Base-by-base conservation (phyloP, 495 filamentous ascomycete species). In the Podospora tetraspora region DNA sequence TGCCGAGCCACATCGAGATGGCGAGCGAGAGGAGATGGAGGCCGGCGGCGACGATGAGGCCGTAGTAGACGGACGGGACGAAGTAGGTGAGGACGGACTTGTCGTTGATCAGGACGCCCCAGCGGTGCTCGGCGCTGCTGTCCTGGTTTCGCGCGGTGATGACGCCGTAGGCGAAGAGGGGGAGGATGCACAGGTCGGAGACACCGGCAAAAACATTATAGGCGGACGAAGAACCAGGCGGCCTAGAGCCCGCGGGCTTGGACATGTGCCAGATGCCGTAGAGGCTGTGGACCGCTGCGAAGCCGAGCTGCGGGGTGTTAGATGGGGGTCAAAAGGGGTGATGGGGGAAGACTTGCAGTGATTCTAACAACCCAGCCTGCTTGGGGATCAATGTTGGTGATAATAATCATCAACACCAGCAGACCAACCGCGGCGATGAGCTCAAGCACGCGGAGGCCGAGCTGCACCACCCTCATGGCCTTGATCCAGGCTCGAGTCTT, bases 221-320 rank as follows among this genome's bases (percentile, higher is more conserved):
- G 67, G 90, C 92, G 10, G 91, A 89, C 7, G 92, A 90, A 58
- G 91, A 93, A 8, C 81, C 89, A 1, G 93, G 86, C 3, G 92
- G 88, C 23, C 92, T 85, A 22, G 78, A 82, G 65, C 88, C 85
- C 0, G 90, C 84, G 27, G 89, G 86, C 22, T 89, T 84, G 27
- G 82, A 79, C 27, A 95, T 86, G 76, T 96, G 91, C 73, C 90
- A 93, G 59, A 94, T 85, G 32, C 84, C 90, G 76, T 97, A 97
- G 7, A 88, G 70, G 0, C 86, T 87, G 73, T 90, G 87, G 3
- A 92, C 68, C 57, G 91, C 84, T 57, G 89, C 91, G 52, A 92
- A 83, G 5, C 86, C 90, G 61, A 92, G 88, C 91, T 82, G 68
- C 43, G 21, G 25, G 24, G 21, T 34, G 58, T 66, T 22, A 63